Conservation (phyloP, 2,329 filamentous ascomycete genomes). For the Aspergillus chevalieri region DNA sequence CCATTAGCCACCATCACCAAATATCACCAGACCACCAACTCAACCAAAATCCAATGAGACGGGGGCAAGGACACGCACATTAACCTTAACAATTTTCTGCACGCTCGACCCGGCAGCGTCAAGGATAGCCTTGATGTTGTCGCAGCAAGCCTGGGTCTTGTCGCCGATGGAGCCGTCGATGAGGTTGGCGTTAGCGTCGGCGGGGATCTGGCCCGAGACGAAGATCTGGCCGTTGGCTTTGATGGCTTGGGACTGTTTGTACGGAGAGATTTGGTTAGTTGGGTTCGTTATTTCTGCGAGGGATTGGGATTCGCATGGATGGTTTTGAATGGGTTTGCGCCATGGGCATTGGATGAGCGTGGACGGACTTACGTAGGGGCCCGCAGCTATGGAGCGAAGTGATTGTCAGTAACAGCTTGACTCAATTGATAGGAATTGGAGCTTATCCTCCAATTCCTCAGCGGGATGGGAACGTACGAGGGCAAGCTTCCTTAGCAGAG, state of each 20-base stretch:
- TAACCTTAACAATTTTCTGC: conserved; percentile 79
- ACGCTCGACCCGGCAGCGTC: conserved; percentile 73
- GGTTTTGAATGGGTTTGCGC: background rate
- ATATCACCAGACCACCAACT: background rate
- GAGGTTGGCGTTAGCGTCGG: conserved; percentile 55
- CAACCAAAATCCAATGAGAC: no score
- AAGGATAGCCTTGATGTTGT: conserved; percentile 79
- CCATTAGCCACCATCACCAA: background rate
- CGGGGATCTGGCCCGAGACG: conserved; percentile 71
- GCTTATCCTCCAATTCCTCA: no score
- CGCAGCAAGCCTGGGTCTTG: conserved; percentile 64
- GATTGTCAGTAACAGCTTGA: conserved; percentile 6
- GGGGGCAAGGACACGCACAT: conserved; percentile 32
- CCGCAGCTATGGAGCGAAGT: conserved; percentile 25
- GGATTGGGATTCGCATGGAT: conserved; percentile 3
- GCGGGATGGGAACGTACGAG: conserved; percentile 26
- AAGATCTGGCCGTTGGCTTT: conserved; percentile 63
- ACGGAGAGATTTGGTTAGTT: conserved; percentile 2
- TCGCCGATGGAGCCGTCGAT: conserved; percentile 61
- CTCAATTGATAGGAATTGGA: background rate
- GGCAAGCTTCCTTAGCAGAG: conserved; percentile 39
- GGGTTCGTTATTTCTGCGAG: background rate
- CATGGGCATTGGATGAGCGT: background rate
- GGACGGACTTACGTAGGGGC: conserved; percentile 37
- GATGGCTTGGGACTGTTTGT: conserved; percentile 53